Base-by-base conservation (phyloP, 768 basidiomycete genomes). In the Trametes meyenii region DNA sequence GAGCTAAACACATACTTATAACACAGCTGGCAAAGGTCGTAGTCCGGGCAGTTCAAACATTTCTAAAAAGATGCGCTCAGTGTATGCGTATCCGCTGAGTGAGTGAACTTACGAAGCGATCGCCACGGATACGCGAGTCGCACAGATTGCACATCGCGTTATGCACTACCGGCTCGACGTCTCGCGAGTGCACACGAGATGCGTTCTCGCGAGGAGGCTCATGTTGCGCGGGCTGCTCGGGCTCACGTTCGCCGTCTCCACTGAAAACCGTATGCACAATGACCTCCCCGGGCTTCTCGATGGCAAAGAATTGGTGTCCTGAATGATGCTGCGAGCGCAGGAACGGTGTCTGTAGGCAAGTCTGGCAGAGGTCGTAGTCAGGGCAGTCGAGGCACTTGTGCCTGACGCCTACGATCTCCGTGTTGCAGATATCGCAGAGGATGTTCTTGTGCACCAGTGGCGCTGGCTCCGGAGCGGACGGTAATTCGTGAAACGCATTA, bases 31-130 rank as follows among this genome's bases (percentile, higher is more conserved):
- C 93, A 95, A 10, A 86, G 82, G 66, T 95, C 92, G 65, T 86
- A 95, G 69, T 95, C 91, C n/a, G 92, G 91, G 73, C 92, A 94
- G 58, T 76, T 71, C 10, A 86, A 60, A 67, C 91, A 93, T 87
- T 92, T 93, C 89, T 92, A 50, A 26, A 38, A 16, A 16, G 36
- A 52, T 3, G 2, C 62, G 43, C 55, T 23, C 26, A 23, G 14
- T 23, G 4, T 10, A 10, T n/a, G 6, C n/a, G 12, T n/a, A 23
- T 44, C 36, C 36, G 51, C 52, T 26, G 36, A 48, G 29, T 33
- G 17, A 4, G n/a, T 21, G 17, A 19, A 45, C 89, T 74, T 69
- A 93, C 90, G 77, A 84, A 94, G 46, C 94, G 85, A 46, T 79
- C 77, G 2, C 93, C 94, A 26, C 73, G 66, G 66, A 96, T 90